Base-by-base conservation (phyloP, 495 filamentous ascomycete genomes). In the Daldinia concentrica region DNA sequence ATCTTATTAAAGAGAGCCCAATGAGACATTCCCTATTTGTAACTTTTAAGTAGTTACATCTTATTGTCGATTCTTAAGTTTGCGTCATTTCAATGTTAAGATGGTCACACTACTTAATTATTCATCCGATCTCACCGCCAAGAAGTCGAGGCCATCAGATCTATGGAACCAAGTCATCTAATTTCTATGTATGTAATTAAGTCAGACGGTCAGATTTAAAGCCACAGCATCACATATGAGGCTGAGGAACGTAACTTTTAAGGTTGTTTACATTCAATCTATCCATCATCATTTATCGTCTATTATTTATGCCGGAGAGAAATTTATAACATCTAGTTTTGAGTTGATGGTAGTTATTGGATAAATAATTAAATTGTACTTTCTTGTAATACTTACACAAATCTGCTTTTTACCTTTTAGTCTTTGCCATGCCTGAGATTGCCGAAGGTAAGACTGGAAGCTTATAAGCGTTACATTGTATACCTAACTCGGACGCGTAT, bases 401-500 rank as follows among this genome's bases (percentile, higher is more conserved):
- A 19, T 27, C 34, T 41, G 56, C 52, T 61, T 22, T 15, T 52
- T 6, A 15, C 22, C n/a, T 36, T 17, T n/a, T 36, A 14, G 32
- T 24, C 24, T 19, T 7, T 12, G 50, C 43, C 14, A 95, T 95
- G 92, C 92, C 92, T 67, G 92, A 95, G 60, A 90, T 94, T 57
- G 90, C 90, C 24, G 92, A 95, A 84, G 83, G 87, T 87, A 63
- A 74, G 80, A 57, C 32, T 36, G 15, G n/a, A 24, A 48, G 19
- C 43, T 41, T 17, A 41, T 15, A 15, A 41, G 39, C 15, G 39
- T 41, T 41, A 41, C 39, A 41, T 41, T 41, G 14, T 17, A 41
- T 17, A 41, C 43, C 43, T 2, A 48, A 11, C 43, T 19, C 43
- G 43, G 17, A 48, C 43, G 43, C 43, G 43, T 48, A 4, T 30